Percentiles rank a stretch among this genome's conserved stretches.
These are phyloP conservation scores for Oidiodendron maius DNA, from an alignment of 495 filamentous ascomycete species.

Conservation along the genomic window DNA sequence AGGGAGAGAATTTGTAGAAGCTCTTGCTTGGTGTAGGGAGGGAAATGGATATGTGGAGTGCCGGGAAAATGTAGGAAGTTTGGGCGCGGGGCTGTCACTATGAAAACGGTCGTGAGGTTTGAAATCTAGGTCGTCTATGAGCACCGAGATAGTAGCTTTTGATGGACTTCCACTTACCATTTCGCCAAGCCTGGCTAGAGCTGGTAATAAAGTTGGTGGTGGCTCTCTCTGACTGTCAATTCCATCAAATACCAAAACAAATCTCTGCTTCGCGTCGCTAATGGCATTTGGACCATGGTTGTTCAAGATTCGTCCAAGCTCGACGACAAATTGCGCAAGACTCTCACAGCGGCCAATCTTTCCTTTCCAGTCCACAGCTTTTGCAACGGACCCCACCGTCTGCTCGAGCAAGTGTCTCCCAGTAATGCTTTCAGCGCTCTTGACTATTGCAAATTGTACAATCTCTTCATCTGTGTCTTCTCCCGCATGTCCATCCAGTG, in stretches of 20 bases:
- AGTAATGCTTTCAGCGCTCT: slow-evolving; percentile 82
- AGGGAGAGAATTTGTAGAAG: slow-evolving; percentile 64
- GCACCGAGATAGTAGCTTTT: neutral
- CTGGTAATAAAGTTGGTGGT: slow-evolving; percentile 74
- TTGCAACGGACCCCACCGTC: slow-evolving; percentile 46
- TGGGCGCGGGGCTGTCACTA: slow-evolving; percentile 67
- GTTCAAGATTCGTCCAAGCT: slow-evolving; percentile 55
- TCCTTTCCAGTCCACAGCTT: slow-evolving; percentile 36
- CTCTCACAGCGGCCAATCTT: slow-evolving; percentile 62
- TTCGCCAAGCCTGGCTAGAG: slow-evolving; percentile 71
- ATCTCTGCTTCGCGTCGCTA: slow-evolving; percentile 40
- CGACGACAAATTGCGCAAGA: slow-evolving; percentile 63
- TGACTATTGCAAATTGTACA: slow-evolving; percentile 66
- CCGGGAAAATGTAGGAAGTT: slow-evolving; percentile 65
- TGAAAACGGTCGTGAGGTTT: slow-evolving; percentile 68
- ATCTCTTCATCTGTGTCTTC: slow-evolving; percentile 1
- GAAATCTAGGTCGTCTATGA: slow-evolving; percentile 58
- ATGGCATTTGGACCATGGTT: slow-evolving; percentile 28
- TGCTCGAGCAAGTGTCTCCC: slow-evolving; percentile 79
- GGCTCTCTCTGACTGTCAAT: slow-evolving; percentile 84
- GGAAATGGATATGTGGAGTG: slow-evolving; percentile 76
- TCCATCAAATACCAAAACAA: slow-evolving; percentile 85
- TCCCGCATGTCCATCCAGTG: slow-evolving; percentile 1
- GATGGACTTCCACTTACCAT: slow-evolving; percentile 43
- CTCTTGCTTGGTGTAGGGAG: slow-evolving; percentile 76